Evolutionary conservation across 495 filamentous ascomycete species (phyloP), one percentile per base, ranked within the genome.

Genomic region (Beverwykella pulmonaria): DNA sequence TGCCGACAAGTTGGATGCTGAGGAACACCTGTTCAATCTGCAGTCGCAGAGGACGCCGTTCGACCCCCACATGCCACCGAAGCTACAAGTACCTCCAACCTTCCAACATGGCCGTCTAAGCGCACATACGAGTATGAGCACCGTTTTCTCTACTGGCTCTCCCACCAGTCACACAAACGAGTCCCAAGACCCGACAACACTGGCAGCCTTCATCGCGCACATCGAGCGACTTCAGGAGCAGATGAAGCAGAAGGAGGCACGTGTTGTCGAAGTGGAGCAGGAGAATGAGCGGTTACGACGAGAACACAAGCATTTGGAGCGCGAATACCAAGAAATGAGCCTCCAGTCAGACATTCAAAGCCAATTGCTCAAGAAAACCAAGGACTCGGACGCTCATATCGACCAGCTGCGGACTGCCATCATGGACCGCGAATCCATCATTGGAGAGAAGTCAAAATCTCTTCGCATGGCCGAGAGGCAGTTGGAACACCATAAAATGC

Each of bases 141-240:
- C 68, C 12, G 57, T 65, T 8, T 70, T 66, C 53, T 65, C 61
- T 8, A 32, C 49, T 34, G 67, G 54, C 15, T 66, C 58, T 7
- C 57, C 68, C 10, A 57, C 26, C 17, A 55, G 52, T 50, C 41
- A 61, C 25, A 4, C 41, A 3, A 67, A 57, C 25, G 68, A 67
- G 9, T 56, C 56, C 1, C 44, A 67, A 26, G 54, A 62, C 17
- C 57, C 61, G 2, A 66, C 48, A 19, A 65, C 61, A 32, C 30
- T 70, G 1, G 39, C 56, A 34, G 68, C 68, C 25, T 69, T 69
- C 44, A 65, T 69, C 27, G 25, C 67, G 2, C 66, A 69, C 53
- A 72, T 72, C 44, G 70, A 69, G 54, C 49, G 57, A 26, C 67
- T 72, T 4, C 61, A 72, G 22, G 57, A 72, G 17, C 61, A 72